Percentiles rank a stretch among this genome's conserved stretches.
Evolutionary conservation across 2,329 filamentous ascomycete species (phyloP).

Genomic region (Domatiomyces catenatus): DNA sequence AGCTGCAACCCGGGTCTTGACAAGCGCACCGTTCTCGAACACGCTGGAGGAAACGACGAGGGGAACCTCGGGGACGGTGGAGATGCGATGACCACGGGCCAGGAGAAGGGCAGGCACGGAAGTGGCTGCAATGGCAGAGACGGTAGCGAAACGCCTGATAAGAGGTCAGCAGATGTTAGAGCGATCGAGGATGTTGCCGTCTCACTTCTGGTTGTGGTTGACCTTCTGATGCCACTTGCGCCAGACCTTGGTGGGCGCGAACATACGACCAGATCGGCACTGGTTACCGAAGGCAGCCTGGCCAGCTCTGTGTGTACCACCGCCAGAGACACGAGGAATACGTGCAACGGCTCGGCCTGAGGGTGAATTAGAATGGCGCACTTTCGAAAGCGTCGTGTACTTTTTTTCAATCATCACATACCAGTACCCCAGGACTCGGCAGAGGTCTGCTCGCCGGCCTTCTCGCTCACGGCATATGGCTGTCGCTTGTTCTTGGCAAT

Average conservation of each 20-base stretch:
- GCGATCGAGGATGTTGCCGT: background rate
- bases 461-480: constrained; percentile 99
- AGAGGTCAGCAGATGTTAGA: constrained; percentile 4
- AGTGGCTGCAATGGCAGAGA: constrained; percentile 91
- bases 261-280: constrained; percentile 99
- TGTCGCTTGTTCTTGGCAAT: constrained; percentile 99
- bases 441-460: constrained; percentile 99
- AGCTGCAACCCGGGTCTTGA: constrained; percentile 79
- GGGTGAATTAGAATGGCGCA: constrained; percentile 1
- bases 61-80: constrained; percentile 83
- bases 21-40: constrained; percentile 62
- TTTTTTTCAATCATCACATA: constrained; percentile 37
- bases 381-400: constrained; percentile 6
- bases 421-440: constrained; percentile 99
- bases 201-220: constrained; percentile 94
- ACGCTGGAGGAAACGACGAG: constrained; percentile 86
- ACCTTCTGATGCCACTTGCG: constrained; percentile 99
- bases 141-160: constrained; percentile 80
- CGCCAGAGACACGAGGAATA: constrained; percentile 99
- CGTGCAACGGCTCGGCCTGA: constrained; percentile 94
- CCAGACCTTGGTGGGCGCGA: constrained; percentile 99
- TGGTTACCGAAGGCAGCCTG: constrained; percentile 99
- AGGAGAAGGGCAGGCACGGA: constrained; percentile 87
- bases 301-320: constrained; percentile 99
- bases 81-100: constrained; percentile 93